Conservation (phyloP, 2,329 filamentous ascomycete species). For the Alternaria rosae region DNA sequence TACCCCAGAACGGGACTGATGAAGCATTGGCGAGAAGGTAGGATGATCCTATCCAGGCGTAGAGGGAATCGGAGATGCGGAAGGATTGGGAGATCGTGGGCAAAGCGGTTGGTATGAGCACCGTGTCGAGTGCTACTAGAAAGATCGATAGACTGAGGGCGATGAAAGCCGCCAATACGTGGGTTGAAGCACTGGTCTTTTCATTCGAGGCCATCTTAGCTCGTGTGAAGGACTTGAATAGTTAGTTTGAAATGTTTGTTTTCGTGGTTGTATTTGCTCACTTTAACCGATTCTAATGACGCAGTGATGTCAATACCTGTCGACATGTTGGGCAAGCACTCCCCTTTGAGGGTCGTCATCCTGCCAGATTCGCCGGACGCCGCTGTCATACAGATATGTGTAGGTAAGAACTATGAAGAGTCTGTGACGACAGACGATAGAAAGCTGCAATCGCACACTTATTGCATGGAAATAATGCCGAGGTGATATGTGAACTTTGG, state of each 20-base stretch:
- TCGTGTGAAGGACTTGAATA: background rate
- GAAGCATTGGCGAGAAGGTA: constrained; percentile 51
- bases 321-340: background rate
- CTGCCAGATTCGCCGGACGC: background rate
- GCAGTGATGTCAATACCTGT: background rate
- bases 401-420: background rate
- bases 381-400: background rate
- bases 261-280: background rate
- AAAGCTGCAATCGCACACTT: background rate
- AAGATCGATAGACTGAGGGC: constrained; percentile 49
- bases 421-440: background rate
- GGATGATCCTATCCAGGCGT: constrained; percentile 74
- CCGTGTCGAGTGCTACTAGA: constrained; percentile 58
- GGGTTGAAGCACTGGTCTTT: background rate
- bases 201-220: background rate
- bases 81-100: constrained; percentile 71
- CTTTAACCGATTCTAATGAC: background rate
- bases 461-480: background rate
- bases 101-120: constrained; percentile 70
- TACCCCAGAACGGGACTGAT: constrained; percentile 53
- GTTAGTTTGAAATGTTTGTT: background rate
- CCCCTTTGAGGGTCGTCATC: background rate
- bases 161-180: constrained; percentile 34
- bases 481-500: background rate
- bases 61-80: constrained; percentile 69